A percentile compares a stretch with the other conserved stretches of the same genome.
Conservation (phyloP, 164 flowering plant species). For the Cinnamomum micranthum region DNA sequence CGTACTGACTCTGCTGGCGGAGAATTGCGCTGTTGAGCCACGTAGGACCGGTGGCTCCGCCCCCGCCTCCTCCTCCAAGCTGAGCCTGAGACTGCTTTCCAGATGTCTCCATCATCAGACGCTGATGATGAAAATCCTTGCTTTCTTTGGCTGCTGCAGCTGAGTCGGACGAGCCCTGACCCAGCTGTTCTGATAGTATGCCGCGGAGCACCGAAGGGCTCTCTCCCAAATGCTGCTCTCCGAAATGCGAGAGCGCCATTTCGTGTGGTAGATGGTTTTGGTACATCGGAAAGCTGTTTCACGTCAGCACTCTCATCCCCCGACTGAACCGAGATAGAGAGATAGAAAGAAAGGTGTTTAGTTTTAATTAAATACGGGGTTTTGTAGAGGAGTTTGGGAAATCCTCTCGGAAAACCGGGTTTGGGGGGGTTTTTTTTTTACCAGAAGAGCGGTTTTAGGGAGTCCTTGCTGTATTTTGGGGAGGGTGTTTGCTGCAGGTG, state of each 20-base stretch:
- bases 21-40: constrained; percentile 55
- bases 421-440: too few species aligned
- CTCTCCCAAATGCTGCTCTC: constrained; percentile 22
- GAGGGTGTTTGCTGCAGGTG: background rate
- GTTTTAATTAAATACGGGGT: background rate
- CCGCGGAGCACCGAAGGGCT: constrained; percentile 17
- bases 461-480: constrained; percentile 10
- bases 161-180: constrained; percentile 19
- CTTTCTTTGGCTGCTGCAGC: constrained; percentile 13
- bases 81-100: constrained; percentile 14
- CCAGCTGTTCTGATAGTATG: constrained; percentile 19
- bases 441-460: background rate
- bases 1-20: constrained; percentile 30
- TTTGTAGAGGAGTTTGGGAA: background rate
- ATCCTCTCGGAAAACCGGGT: background rate
- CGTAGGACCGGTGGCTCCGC: constrained; percentile 30
- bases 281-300: constrained; percentile 18
- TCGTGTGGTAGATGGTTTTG: constrained; percentile 35
- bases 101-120: constrained; percentile 7
- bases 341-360: background rate
- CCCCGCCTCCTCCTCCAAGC: constrained; percentile 4
- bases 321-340: background rate
- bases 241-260: constrained; percentile 40
- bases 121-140: constrained; percentile 11
- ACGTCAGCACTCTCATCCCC: constrained; percentile 3